Percentiles rank a stretch among this genome's conserved stretches.
These are phyloP conservation scores for Thecaphora frezii DNA, from an alignment of 1,284 basidiomycete species.

Conservation along the genomic window DNA sequence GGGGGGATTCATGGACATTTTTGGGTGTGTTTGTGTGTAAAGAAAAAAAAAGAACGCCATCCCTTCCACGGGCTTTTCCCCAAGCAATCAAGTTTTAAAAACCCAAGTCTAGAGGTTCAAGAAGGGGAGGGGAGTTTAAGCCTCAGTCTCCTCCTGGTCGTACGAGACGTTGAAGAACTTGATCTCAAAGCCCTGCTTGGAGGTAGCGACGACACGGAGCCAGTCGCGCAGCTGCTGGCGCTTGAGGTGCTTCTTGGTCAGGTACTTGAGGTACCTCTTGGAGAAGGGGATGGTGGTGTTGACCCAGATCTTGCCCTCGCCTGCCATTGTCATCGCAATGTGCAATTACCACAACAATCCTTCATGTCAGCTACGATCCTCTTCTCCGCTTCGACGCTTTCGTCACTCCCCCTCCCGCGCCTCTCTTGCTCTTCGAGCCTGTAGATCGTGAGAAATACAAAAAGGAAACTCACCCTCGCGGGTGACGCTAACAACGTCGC, in stretches of 20 bases:
- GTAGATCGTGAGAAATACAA: not conserved
- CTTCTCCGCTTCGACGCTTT: constrained; percentile 1
- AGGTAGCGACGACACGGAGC: constrained; percentile 60
- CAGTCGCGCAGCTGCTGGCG: constrained; percentile 59
- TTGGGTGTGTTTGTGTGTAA: too few species aligned
- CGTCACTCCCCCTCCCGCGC: not conserved
- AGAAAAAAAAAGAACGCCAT: too few species aligned
- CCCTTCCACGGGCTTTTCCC: too few species aligned
- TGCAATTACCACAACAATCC: too few species aligned
- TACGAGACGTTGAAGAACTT: constrained; percentile 61
- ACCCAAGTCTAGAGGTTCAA: too few species aligned
- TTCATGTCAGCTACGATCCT: constrained; percentile 22
- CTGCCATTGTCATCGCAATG: too few species aligned
- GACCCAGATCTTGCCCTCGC: constrained; percentile 61
- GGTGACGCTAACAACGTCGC: constrained; percentile 60
- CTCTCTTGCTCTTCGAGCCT: not conserved
- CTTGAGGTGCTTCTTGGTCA: constrained; percentile 61
- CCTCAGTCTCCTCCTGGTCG: constrained; percentile 44
- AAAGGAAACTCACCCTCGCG: constrained; percentile 59
- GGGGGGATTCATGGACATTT: too few species aligned
- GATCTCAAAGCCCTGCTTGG: constrained; percentile 60
- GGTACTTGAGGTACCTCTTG: constrained; percentile 62
- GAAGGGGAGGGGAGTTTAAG: not conserved
- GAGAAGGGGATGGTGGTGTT: constrained; percentile 61
- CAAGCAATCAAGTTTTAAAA: too few species aligned